Evolutionary conservation across 1,284 basidiomycete genomes (phyloP), one percentile per base, ranked within the genome.

Genomic region (Peniophora sp.): DNA sequence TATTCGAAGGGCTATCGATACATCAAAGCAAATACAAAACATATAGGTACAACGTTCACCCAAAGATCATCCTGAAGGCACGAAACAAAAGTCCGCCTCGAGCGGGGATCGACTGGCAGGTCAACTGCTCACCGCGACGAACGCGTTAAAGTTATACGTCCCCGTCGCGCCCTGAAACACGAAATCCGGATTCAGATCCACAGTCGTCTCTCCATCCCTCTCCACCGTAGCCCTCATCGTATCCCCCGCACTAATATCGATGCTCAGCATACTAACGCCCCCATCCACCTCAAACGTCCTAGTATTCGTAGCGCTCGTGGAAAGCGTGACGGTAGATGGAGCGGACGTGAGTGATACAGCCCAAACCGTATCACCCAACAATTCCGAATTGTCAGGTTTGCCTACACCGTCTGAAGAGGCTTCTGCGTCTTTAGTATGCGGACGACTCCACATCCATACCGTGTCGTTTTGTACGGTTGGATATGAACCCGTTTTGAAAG

Each of bases 401-500:
- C 74, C 74, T 32, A 84, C 67, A 3, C 76, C 62, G 59, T 84
- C 82, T 12, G 6, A 5, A 2, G 71, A 64, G 3, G 75, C 68
- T 27, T 65, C 64, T 8, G 86, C 87, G 41, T 71, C 63, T 50
- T 74, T 72, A 11, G 84, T 71, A 59, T 91, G 89, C 12, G 87
- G 80, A 51, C 89, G 76, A 43, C 84, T 78, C 83, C 85, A 90
- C 68, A 90, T 73, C 59, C 81, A 67, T 52, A 92, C 70, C 58
- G 76, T 69, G 64, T 92, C 89, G 60, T 81, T 70, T 25, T 74
- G 68, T 58, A 90, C 74, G 10, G 67, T 38, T 9, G 89, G 87
- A 59, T 78, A 85, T 3, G 63, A 56, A 38, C 89, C 89, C 10
- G 79, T 85, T 72, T 89, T 91, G 74, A 83, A 93, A 1, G 82